Evolutionary conservation across 306 rosid species (phyloP).

Genomic region (Inga leiocalycina): DNA sequence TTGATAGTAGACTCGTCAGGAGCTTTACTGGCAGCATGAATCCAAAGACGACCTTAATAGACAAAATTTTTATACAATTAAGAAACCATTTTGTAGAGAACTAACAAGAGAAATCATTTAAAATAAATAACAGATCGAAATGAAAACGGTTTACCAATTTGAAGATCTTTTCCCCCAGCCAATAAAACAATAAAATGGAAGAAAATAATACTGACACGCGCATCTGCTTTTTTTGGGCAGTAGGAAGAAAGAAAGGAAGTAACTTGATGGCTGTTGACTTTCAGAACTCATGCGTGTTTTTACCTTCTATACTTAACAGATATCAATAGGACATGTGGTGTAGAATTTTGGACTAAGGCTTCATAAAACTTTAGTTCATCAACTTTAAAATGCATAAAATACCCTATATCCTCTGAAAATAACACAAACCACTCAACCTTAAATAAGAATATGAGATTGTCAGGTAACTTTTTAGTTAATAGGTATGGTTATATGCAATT

Average conservation of each 20-base stretch:
- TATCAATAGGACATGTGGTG: neutral
- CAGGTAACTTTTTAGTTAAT: too few species aligned
- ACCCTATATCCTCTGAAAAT: too few species aligned
- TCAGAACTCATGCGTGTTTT: neutral
- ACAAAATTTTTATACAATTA: constrained; percentile 19
- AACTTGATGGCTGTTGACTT: neutral
- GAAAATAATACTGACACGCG: neutral
- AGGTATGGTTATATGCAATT: too few species aligned
- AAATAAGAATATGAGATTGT: too few species aligned
- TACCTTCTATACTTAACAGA: neutral
- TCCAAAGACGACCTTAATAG: constrained; percentile 89
- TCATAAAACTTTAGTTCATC: too few species aligned
- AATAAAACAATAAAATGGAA: neutral
- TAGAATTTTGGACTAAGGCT: neutral
- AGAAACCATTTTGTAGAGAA: neutral
- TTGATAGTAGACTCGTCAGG: constrained; percentile 86
- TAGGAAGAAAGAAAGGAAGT: neutral
- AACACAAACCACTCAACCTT: too few species aligned
- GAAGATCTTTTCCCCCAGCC: neutral
- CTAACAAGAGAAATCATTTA: neutral
- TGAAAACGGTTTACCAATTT: neutral
- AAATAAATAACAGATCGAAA: neutral
- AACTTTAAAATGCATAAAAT: too few species aligned
- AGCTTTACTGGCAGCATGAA: constrained; percentile 95
- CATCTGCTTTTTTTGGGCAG: neutral